These are phyloP conservation scores for Trichoderma guizhouense DNA, from an alignment of 2,329 filamentous ascomycete genomes.

Conservation along the genomic window DNA sequence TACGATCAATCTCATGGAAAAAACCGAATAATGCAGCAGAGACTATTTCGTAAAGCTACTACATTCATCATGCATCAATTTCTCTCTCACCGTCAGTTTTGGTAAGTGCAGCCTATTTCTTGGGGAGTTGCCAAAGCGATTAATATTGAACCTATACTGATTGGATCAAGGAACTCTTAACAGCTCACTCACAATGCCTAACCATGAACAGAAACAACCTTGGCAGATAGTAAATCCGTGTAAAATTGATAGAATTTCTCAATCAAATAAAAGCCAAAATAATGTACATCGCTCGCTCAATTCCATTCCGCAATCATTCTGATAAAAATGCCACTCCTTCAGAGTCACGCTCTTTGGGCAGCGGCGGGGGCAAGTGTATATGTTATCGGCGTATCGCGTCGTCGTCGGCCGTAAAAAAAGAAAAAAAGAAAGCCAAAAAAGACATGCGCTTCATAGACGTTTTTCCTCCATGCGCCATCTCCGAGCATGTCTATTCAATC, in stretches of 20 bases:
- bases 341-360: background rate
- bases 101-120: background rate
- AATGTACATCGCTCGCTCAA: conserved; percentile 11
- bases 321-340: background rate
- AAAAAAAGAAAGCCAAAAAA: background rate
- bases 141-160: background rate
- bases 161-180: background rate
- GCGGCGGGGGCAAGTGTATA: background rate
- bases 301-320: background rate
- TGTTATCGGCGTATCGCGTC: background rate
- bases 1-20: background rate
- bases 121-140: background rate
- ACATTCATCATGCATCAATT: background rate
- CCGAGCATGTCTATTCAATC: background rate
- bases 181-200: background rate
- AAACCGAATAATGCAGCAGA: background rate
- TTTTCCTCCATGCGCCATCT: background rate
- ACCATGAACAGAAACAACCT: background rate
- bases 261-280: background rate
- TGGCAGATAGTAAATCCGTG: no score
- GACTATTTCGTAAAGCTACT: background rate
- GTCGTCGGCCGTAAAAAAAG: background rate
- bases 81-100: no score
- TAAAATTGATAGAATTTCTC: background rate
- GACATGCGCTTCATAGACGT: background rate